Conservation (phyloP, 352 stramenopile species). For the Sclerospora graminicola region DNA sequence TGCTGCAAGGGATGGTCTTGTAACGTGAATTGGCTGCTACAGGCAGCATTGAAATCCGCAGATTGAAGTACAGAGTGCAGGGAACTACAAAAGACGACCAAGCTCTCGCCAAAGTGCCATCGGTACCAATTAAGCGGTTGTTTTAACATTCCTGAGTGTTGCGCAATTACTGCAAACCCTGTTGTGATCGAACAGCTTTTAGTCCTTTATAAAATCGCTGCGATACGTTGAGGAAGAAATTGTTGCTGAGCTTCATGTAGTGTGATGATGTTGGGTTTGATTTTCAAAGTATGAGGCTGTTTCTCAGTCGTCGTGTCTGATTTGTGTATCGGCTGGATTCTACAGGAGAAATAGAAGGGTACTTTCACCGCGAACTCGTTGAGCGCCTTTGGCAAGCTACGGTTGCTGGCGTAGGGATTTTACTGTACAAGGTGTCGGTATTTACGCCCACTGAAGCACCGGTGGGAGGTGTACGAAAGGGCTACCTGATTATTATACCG, state of each 20-base stretch:
- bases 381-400: constrained; percentile 54
- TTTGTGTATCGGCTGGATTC: constrained; percentile 53
- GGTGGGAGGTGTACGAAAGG: too few species aligned
- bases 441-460: too few species aligned
- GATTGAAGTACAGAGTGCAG: constrained; percentile 43
- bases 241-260: constrained; percentile 71
- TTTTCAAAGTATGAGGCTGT: background rate
- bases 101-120: constrained; percentile 36
- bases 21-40: too few species aligned
- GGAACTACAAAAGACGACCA: constrained; percentile 52
- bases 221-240: constrained; percentile 81
- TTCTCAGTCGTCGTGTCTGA: background rate
- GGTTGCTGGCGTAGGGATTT: constrained; percentile 29
- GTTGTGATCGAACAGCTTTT: constrained; percentile 33
- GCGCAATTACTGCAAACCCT: background rate
- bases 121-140: constrained; percentile 22
- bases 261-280: background rate
- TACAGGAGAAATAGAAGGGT: constrained; percentile 63
- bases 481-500: too few species aligned
- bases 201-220: constrained; percentile 66
- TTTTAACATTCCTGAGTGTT: background rate
- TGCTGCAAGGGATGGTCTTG: too few species aligned
- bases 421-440: too few species aligned
- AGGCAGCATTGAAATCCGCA: constrained; percentile 65
- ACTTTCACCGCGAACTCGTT: constrained; percentile 74